phyloP scores from a whole-genome alignment of 1,284 basidiomycete species.

The Ceratobasidium papillatum region DNA sequence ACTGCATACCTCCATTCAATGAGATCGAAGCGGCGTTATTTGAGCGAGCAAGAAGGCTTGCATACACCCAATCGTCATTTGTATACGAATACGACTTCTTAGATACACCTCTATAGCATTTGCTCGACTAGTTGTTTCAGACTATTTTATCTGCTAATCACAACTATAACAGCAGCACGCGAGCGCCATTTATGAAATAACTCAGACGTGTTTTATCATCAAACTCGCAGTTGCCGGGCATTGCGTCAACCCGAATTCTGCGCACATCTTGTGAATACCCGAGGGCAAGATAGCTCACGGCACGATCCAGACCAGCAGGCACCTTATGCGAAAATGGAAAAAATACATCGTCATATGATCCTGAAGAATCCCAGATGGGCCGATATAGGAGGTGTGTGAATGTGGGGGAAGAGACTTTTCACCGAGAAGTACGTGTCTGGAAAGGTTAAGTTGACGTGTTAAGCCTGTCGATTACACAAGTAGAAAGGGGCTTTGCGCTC shows the following conservation, averaged over 20 bases:
- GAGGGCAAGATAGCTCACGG: background rate
- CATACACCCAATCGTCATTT: background rate
- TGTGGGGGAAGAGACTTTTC: constrained; percentile 19
- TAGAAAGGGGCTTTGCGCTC: background rate
- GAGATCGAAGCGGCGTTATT: background rate
- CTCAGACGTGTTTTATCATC: background rate
- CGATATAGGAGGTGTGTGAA: constrained; percentile 24
- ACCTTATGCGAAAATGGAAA: background rate
- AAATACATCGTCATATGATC: constrained; percentile 18
- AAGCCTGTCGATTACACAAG: too few species aligned
- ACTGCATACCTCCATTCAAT: background rate
- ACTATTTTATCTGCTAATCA: background rate
- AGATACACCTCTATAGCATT: background rate
- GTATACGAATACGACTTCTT: background rate
- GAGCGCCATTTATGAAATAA: background rate
- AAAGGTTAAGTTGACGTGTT: constrained; percentile 31
- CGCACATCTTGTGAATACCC: background rate
- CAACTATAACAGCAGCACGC: background rate
- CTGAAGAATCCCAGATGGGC: constrained; percentile 2
- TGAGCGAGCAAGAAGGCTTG: background rate
- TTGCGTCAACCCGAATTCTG: background rate
- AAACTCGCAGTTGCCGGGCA: background rate
- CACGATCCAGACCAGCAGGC: background rate
- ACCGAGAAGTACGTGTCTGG: constrained; percentile 17
- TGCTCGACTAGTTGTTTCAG: background rate